Conservation (phyloP, 768 basidiomycete genomes). For the Rhizopogon rudus region DNA sequence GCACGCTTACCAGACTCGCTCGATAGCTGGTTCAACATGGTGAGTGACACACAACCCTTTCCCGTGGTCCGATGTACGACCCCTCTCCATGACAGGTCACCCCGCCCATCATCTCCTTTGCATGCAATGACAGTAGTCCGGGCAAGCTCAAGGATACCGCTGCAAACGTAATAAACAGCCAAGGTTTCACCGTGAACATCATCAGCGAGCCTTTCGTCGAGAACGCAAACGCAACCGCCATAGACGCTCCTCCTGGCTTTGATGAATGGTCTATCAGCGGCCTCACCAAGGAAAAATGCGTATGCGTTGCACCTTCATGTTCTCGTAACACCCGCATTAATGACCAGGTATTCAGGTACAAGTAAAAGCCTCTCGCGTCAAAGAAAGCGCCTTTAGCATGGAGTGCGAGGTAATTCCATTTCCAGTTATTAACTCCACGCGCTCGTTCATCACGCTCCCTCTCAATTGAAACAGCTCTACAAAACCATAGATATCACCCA, state of each 20-base stretch:
- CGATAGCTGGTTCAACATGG: constrained; percentile 25
- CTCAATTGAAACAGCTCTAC: constrained; percentile 21
- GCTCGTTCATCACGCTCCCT: neutral
- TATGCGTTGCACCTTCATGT: constrained; percentile 6
- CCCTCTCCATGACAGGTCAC: constrained; percentile 11
- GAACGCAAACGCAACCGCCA: constrained; percentile 31
- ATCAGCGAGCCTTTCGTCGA: constrained; percentile 48
- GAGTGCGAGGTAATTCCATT: constrained; percentile 33
- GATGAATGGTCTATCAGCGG: constrained; percentile 38
- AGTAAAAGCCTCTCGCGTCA: constrained; percentile 36
- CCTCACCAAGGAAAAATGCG: constrained; percentile 35
- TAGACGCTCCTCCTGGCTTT: constrained; percentile 33
- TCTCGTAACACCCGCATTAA: neutral
- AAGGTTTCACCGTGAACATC: constrained; percentile 49
- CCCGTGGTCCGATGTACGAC: too few relatives aligned
- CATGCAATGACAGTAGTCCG: constrained; percentile 11
- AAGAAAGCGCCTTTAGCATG: constrained; percentile 44
- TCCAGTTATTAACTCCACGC: neutral
- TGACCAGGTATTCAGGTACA: constrained; percentile 20
- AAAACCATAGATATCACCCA: constrained; percentile 29
- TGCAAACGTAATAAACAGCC: constrained; percentile 40
- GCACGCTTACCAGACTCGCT: neutral
- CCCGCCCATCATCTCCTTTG: constrained; percentile 35
- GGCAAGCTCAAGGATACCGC: constrained; percentile 37
- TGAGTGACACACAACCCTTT: neutral